Evolutionary conservation across 106 monocot species (phyloP).

Genomic region (Dioscorea dumetorum): DNA sequence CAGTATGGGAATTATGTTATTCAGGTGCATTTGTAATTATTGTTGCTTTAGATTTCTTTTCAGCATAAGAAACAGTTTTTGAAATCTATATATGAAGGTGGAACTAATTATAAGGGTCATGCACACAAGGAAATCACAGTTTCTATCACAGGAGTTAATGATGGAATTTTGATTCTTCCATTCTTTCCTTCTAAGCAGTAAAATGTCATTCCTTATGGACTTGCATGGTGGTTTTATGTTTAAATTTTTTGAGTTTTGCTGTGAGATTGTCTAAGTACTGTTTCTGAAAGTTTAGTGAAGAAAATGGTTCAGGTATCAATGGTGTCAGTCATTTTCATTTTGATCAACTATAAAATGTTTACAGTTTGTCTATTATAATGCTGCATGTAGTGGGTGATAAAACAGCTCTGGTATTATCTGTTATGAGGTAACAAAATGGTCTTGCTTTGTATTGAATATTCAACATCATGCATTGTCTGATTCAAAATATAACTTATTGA

Average conservation of each 20-base stretch:
- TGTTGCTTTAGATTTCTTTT: neutral
- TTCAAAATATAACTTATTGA: neutral
- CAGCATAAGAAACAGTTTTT: neutral
- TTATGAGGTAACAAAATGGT: neutral
- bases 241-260: no score
- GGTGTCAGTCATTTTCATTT: neutral
- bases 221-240: neutral
- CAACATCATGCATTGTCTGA: neutral
- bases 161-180: neutral
- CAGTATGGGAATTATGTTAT: conserved; percentile 94
- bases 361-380: neutral
- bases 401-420: neutral
- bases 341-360: neutral
- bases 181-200: neutral
- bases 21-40: conserved; percentile 35
- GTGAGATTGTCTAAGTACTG: no score
- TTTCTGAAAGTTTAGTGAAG: no score
- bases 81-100: neutral
- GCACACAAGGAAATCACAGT: no score
- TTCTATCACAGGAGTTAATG: no score
- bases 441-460: neutral
- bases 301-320: neutral
- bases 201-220: neutral
- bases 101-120: no score
- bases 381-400: neutral